Percentiles rank a stretch among this genome's conserved stretches.
Evolutionary conservation across 2,329 filamentous ascomycete genomes (phyloP).

Genomic region (Xenosphaeropsis pyriputrescens): DNA sequence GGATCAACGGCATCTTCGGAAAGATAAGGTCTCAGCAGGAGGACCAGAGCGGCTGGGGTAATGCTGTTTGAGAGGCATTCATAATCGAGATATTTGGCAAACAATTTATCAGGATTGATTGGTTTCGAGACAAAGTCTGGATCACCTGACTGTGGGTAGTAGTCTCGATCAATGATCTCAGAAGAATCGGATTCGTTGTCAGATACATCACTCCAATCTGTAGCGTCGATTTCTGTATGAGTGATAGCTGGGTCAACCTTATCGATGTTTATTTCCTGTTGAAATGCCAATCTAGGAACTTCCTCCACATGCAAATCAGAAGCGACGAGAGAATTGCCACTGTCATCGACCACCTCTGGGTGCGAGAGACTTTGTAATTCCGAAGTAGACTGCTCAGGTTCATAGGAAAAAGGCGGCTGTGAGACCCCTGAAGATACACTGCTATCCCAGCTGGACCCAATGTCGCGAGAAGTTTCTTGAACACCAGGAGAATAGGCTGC

Average conservation of each 20-base stretch:
- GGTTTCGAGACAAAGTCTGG: slow-evolving; percentile 37
- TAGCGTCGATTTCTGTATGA: too few species aligned
- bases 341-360: too few species aligned
- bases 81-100: slow-evolving; percentile 38
- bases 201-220: not conserved
- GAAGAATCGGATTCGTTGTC: slow-evolving; percentile 12
- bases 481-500: too few species aligned
- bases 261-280: too few species aligned
- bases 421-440: slow-evolving; percentile 7
- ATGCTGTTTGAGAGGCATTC: slow-evolving; percentile 40
- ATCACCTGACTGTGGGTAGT: slow-evolving; percentile 41
- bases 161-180: slow-evolving; percentile 39
- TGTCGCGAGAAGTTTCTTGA: not conserved
- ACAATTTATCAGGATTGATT: slow-evolving; percentile 38
- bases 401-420: too few species aligned
- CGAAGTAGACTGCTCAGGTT: too few species aligned
- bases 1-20: slow-evolving; percentile 37
- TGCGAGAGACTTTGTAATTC: too few species aligned
- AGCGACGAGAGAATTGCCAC: too few species aligned
- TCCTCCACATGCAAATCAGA: too few species aligned
- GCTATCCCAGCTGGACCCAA: slow-evolving; percentile 14
- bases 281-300: too few species aligned
- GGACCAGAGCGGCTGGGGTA: slow-evolving; percentile 44
- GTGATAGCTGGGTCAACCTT: too few species aligned
- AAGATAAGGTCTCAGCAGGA: slow-evolving; percentile 42